Evolutionary conservation across 768 basidiomycete species (phyloP).

Genomic region (Scleroderma bovista): DNA sequence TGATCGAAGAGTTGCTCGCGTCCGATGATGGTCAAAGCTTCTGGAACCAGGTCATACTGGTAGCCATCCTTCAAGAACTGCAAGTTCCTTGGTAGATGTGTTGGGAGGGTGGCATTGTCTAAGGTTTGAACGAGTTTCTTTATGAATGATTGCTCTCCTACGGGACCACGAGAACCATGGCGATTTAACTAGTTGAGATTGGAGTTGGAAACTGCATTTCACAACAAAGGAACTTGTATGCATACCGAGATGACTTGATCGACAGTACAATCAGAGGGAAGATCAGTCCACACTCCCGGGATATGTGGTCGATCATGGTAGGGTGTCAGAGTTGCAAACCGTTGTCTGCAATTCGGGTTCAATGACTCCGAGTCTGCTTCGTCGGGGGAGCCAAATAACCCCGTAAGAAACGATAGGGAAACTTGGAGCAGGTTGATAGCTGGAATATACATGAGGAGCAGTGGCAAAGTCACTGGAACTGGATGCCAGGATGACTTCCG

Average conservation of each 20-base stretch:
- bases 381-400: not conserved
- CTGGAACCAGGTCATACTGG: constrained; percentile 27
- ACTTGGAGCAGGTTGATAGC: constrained; percentile 7
- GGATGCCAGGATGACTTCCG: too few species aligned
- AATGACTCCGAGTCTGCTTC: not conserved
- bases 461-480: too few species aligned
- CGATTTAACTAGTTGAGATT: constrained; percentile 30
- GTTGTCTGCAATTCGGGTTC: not conserved
- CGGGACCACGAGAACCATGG: constrained; percentile 38
- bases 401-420: not conserved
- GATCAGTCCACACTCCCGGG: constrained; percentile 20
- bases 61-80: constrained; percentile 36
- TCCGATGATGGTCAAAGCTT: constrained; percentile 35
- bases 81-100: constrained; percentile 29
- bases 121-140: constrained; percentile 32
- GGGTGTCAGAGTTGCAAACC: constrained; percentile 33
- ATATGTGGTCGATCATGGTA: constrained; percentile 30
- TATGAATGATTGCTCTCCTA: constrained; percentile 26
- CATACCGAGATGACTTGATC: constrained; percentile 35
- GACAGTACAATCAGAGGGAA: constrained; percentile 35
- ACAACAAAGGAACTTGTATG: not conserved
- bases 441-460: constrained; percentile 19
- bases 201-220: not conserved
- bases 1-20: constrained; percentile 36
- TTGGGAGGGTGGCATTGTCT: constrained; percentile 15